Base-by-base conservation (phyloP, 768 basidiomycete genomes). In the Heimioporus sp. region DNA sequence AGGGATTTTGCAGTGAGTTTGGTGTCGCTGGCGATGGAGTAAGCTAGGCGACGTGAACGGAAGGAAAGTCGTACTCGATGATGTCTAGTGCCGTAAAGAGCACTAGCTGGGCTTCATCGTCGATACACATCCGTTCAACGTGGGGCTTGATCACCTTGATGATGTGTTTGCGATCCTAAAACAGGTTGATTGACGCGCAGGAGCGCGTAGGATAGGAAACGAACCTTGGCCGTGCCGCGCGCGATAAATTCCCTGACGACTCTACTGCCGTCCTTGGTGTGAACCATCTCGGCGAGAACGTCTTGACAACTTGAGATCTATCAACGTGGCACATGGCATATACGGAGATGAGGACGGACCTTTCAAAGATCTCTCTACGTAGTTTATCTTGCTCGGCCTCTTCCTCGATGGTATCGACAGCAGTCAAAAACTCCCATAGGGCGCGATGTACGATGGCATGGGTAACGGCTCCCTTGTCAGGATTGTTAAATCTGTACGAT, bases 261-360 rank as follows among this genome's bases (percentile, higher is more conserved):
- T 19, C 90, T 83, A 52, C 91, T 90, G 17, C 94, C 94, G 59
- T 96, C 90, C 63, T 83, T 92, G 15, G 94, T 98, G 62, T 98
- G 94, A 0, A 94, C 91, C 79, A 96, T 90, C 64, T 97, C 94
- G 0, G 93, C 86, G 8, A 96, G 74, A 17, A 87, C 78, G 38
- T 96, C 93, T 56, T 91, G 85, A 59, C 88, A 90, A 46, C 90
- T 92, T 30, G 55, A 31, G 36, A 31, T 41, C 15, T 0, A 19
- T 59, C 11, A 63, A 41, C 2, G 10, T 24, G 12, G 17, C 50
- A 2, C 19, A 40, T 21, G 15, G 34, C 10, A 34, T 12, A 28
- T n/a, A 12, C 10, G 12, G n/a, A 20, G 15, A 24, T 5, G 24
- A 24, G 12, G 17, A 48, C 12, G n/a, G 6, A 92, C 86, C 76